Conservation (phyloP, 257 asterid genomes). For the Oldenlandia corymbosa region DNA sequence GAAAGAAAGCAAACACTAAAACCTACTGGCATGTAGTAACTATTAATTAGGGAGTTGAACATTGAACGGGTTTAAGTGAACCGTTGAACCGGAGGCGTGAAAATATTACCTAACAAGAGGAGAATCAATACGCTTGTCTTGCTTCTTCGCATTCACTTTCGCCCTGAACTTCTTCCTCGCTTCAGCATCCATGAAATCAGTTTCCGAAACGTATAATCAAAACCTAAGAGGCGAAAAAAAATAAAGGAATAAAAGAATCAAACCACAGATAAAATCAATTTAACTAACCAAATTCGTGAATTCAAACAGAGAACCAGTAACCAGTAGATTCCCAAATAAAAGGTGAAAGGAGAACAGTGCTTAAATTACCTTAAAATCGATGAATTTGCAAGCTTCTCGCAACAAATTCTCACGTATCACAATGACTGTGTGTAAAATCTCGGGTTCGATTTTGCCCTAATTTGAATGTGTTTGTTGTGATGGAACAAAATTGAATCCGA, state of each 20-base stretch:
- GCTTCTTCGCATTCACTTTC: slow-evolving; percentile 59
- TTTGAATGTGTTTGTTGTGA: no score
- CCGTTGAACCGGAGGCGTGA: not conserved
- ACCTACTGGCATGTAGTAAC: not conserved
- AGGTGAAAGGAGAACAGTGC: not conserved
- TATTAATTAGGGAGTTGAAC: not conserved
- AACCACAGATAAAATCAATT: not conserved
- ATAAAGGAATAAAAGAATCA: not conserved
- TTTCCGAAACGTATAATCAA: not conserved
- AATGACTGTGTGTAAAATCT: not conserved
- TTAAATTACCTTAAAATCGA: not conserved
- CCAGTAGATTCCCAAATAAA: not conserved
- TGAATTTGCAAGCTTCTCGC: not conserved
- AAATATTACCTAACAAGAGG: slow-evolving; percentile 69
- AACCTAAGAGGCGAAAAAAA: not conserved
- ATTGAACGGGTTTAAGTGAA: not conserved
- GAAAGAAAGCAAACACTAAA: not conserved
- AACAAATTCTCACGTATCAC: not conserved
- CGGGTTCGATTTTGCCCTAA: no score
- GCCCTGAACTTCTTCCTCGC: slow-evolving; percentile 77
- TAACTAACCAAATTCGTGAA: not conserved
- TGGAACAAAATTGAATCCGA: no score
- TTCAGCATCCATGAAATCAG: slow-evolving; percentile 32
- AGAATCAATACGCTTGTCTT: slow-evolving; percentile 68
- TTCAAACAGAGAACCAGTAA: no score